phyloP scores from a whole-genome alignment of 164 flowering plant species.

The Euptelea pleiosperma region DNA sequence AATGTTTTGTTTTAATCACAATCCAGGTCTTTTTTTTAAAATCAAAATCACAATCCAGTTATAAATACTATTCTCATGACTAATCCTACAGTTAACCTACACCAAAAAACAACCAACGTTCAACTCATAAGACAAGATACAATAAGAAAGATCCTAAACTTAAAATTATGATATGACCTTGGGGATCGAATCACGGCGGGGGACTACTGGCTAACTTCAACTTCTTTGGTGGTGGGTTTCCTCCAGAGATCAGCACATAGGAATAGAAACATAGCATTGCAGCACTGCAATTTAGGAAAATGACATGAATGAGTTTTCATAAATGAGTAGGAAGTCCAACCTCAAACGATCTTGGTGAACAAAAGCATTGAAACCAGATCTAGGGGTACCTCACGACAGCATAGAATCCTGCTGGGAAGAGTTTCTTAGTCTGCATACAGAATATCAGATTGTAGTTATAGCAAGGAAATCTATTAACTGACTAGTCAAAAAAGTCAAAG shows the following conservation, averaged over 20 bases:
- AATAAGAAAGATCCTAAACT: too few species aligned
- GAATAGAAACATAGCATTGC: slow-evolving; percentile 86
- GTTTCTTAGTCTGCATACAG: slow-evolving; percentile 66
- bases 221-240: slow-evolving; percentile 97
- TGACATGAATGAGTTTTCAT: background rate
- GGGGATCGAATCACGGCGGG: slow-evolving; percentile 22
- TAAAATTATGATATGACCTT: too few species aligned
- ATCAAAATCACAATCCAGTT: too few species aligned
- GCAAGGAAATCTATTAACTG: background rate
- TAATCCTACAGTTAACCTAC: too few species aligned
- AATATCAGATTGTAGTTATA: slow-evolving; percentile 8
- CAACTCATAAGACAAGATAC: too few species aligned
- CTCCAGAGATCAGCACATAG: slow-evolving; percentile 84
- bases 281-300: slow-evolving; percentile 49
- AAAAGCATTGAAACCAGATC: background rate
- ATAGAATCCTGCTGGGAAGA: slow-evolving; percentile 65
- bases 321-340: background rate
- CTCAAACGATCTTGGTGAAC: background rate
- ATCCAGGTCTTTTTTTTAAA: too few species aligned
- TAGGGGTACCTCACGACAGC: slow-evolving; percentile 54
- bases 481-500: background rate
- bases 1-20: too few species aligned
- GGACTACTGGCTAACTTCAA: slow-evolving; percentile 37
- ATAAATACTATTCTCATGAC: too few species aligned
- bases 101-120: too few species aligned